Percentiles rank a stretch among this genome's conserved stretches.
Evolutionary conservation across 768 basidiomycete genomes (phyloP).

Genomic region (Chalciporus chontae): DNA sequence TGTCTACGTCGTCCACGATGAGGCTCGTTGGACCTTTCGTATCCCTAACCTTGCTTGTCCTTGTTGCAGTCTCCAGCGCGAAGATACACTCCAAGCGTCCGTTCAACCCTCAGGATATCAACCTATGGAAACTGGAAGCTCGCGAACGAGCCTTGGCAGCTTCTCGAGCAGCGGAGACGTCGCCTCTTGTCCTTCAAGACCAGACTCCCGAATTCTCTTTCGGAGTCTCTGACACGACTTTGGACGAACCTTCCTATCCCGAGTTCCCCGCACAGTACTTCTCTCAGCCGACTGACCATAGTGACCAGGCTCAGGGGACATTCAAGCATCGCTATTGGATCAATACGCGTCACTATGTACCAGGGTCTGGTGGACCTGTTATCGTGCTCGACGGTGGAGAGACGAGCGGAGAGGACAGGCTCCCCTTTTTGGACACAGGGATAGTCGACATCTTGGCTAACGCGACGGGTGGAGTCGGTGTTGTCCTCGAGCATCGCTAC

Average conservation of each 20-base stretch:
- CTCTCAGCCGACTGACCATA: constrained; percentile 84
- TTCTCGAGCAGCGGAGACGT: constrained; percentile 6
- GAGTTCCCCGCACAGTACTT: constrained; percentile 68
- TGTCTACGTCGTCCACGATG: constrained; percentile 7
- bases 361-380: constrained; percentile 72
- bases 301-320: constrained; percentile 51
- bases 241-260: constrained; percentile 6
- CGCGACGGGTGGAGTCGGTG: constrained; percentile 82
- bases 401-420: constrained; percentile 72
- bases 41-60: constrained; percentile 10
- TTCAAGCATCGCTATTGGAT: constrained; percentile 94
- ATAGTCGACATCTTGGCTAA: constrained; percentile 84
- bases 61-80: constrained; percentile 10
- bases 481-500: constrained; percentile 91
- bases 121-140: constrained; percentile 54
- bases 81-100: constrained; percentile 11
- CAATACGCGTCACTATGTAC: constrained; percentile 74
- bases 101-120: constrained; percentile 57
- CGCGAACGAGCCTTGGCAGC: constrained; percentile 17
- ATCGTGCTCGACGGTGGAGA: constrained; percentile 93
- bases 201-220: constrained; percentile 11
- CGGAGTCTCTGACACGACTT: constrained; percentile 8
- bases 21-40: constrained; percentile 10
- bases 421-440: constrained; percentile 60
- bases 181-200: constrained; percentile 24